Percentiles rank a stretch among this genome's conserved stretches.
Conservation (phyloP, 164 flowering plant species). For the Stephania cephalantha region DNA sequence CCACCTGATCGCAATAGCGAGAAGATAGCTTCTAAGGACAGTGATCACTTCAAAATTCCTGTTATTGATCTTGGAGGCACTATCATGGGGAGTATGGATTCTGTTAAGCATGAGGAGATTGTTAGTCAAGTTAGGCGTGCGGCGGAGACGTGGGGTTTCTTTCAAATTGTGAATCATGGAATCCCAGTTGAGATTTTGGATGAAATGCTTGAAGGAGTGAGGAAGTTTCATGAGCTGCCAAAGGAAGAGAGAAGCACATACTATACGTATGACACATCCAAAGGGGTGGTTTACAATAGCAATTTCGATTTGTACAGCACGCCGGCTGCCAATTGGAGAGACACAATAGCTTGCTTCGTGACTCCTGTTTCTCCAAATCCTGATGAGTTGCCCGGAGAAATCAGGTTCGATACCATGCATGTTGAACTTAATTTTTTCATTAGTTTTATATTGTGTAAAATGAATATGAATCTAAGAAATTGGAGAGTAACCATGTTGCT, state of each 20-base stretch:
- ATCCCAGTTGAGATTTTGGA: slow-evolving; percentile 10
- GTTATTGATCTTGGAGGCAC: slow-evolving; percentile 16
- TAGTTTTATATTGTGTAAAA: background rate
- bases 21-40: background rate
- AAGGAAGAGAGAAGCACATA: slow-evolving; percentile 9
- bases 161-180: slow-evolving; percentile 21
- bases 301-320: slow-evolving; percentile 9
- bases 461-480: too few species aligned
- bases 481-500: background rate
- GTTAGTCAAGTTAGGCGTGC: slow-evolving; percentile 10
- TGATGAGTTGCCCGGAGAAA: background rate
- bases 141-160: slow-evolving; percentile 19
- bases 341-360: background rate
- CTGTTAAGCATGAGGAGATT: background rate
- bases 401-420: background rate
- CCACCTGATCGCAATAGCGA: slow-evolving; percentile 12
- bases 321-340: slow-evolving; percentile 20
- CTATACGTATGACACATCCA: background rate
- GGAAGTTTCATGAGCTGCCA: slow-evolving; percentile 13
- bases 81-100: background rate
- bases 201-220: slow-evolving; percentile 12
- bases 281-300: slow-evolving; percentile 5
- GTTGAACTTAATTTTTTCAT: background rate
- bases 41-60: slow-evolving; percentile 4
- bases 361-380: slow-evolving; percentile 16